Percentiles rank a stretch among this genome's conserved stretches.
These are phyloP conservation scores for Globisporangium polare DNA, from an alignment of 352 stramenopile species.

Conservation along the genomic window DNA sequence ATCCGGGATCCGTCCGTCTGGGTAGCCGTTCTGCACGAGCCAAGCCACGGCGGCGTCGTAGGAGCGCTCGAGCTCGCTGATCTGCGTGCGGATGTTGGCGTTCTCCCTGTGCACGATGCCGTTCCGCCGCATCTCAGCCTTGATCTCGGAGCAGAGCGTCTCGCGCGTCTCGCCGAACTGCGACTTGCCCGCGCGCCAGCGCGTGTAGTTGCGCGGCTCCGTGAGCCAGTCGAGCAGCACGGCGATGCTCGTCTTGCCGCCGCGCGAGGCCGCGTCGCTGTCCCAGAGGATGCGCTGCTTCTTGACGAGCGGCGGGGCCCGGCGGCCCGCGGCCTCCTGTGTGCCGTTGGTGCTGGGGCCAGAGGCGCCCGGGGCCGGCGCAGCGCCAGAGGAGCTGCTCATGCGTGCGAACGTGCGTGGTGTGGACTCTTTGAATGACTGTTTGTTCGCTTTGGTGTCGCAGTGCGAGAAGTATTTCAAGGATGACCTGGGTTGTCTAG, in stretches of 20 bases:
- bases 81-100: constrained; percentile 78
- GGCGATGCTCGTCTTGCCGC: constrained; percentile 69
- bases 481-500: too few species aligned
- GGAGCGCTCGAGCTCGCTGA: constrained; percentile 67
- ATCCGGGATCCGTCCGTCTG: constrained; percentile 22
- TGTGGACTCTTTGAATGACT: too few species aligned
- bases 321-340: constrained; percentile 1
- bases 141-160: constrained; percentile 71
- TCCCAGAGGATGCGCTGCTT: constrained; percentile 78
- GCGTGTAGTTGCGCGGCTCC: constrained; percentile 55
- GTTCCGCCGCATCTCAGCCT: constrained; percentile 48
- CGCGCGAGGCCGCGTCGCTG: constrained; percentile 54
- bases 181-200: constrained; percentile 62
- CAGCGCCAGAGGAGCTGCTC: neutral
- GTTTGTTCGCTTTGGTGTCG: too few species aligned
- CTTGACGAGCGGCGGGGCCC: constrained; percentile 9
- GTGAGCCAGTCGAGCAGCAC: constrained; percentile 69
- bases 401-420: neutral
- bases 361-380: neutral
- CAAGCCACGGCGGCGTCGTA: constrained; percentile 53
- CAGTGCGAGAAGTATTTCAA: too few species aligned
- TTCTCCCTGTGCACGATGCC: constrained; percentile 71
- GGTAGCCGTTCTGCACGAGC: constrained; percentile 42
- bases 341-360: neutral
- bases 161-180: constrained; percentile 69